These are phyloP conservation scores for Ceratocystis destructans DNA, from an alignment of 2,329 filamentous ascomycete genomes.

Conservation along the genomic window DNA sequence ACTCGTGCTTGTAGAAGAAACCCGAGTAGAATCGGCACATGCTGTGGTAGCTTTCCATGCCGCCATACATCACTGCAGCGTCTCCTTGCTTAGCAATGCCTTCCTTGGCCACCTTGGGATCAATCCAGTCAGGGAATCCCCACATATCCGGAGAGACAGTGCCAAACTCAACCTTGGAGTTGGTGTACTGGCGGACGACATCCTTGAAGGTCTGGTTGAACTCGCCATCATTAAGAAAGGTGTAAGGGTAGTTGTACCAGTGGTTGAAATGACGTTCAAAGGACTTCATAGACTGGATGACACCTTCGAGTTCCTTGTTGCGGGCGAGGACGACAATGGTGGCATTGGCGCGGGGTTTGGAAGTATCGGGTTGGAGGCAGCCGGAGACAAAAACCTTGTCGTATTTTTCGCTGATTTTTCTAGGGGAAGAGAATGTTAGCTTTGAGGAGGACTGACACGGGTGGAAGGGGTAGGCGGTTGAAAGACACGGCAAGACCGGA, in stretches of 20 bases:
- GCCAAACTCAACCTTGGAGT: conserved; percentile 75
- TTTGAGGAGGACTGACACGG: background rate
- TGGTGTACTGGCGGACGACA: conserved; percentile 80
- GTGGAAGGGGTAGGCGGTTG: background rate
- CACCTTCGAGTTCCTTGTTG: conserved; percentile 92
- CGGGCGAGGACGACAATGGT: conserved; percentile 90
- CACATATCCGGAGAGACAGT: conserved; percentile 84
- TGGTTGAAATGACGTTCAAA: conserved; percentile 98
- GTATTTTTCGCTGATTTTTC: conserved; percentile 92
- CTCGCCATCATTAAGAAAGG: conserved; percentile 93
- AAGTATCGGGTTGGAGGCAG: conserved; percentile 68
- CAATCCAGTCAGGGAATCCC: conserved; percentile 95
- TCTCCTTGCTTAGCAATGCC: conserved; percentile 95
- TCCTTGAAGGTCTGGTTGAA: conserved; percentile 93
- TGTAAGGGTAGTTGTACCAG: conserved; percentile 97
- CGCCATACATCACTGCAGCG: conserved; percentile 96
- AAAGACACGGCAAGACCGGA: background rate
- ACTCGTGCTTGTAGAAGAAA: conserved; percentile 96
- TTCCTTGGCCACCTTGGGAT: conserved; percentile 84
- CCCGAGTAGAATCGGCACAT: conserved; percentile 99
- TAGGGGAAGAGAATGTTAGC: conserved; percentile 27
- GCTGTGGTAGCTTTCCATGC: conserved; percentile 95
- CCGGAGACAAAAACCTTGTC: conserved; percentile 93
- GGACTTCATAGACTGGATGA: conserved; percentile 92
- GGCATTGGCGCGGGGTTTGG: conserved; percentile 73